Conservation (phyloP, 1,139 yeast species). For the Kodamaea arcana region DNA sequence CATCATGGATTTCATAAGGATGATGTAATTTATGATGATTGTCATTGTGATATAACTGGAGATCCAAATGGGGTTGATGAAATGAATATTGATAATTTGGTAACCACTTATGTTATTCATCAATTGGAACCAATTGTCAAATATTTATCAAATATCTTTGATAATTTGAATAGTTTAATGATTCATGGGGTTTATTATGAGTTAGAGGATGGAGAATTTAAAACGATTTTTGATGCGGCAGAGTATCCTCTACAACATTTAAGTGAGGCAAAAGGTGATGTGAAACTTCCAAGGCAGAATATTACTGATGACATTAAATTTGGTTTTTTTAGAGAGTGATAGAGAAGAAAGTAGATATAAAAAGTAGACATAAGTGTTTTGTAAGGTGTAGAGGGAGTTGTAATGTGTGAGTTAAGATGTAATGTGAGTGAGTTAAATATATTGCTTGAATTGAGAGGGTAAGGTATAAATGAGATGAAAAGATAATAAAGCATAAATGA, state of each 20-base stretch:
- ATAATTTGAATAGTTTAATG: conserved; percentile 27
- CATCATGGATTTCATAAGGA: conserved; percentile 29
- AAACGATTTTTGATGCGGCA: conserved; percentile 27
- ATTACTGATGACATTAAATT: conserved; percentile 8
- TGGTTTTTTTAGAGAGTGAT: conserved; percentile 10
- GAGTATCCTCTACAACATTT: conserved; percentile 25
- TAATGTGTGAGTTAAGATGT: too few relatives aligned
- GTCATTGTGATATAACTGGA: conserved; percentile 21
- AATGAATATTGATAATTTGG: conserved; percentile 31
- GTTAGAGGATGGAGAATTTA: conserved; percentile 12
- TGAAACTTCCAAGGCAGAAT: too few relatives aligned
- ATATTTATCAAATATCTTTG: conserved; percentile 24
- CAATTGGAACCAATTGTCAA: conserved; percentile 30
- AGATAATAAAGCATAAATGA: too few relatives aligned
- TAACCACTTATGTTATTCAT: conserved; percentile 34
- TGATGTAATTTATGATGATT: conserved; percentile 8
- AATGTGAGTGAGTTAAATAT: too few relatives aligned
- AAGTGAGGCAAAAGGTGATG: neutral
- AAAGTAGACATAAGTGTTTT: too few relatives aligned
- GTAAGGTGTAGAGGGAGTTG: too few relatives aligned
- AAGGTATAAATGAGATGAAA: too few relatives aligned
- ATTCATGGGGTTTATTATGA: conserved; percentile 38
- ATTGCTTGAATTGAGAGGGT: too few relatives aligned
- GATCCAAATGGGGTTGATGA: conserved; percentile 24
- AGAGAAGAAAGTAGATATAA: too few relatives aligned